Conservation (phyloP, 495 filamentous ascomycete species). For the Penicillium tannophilum region DNA sequence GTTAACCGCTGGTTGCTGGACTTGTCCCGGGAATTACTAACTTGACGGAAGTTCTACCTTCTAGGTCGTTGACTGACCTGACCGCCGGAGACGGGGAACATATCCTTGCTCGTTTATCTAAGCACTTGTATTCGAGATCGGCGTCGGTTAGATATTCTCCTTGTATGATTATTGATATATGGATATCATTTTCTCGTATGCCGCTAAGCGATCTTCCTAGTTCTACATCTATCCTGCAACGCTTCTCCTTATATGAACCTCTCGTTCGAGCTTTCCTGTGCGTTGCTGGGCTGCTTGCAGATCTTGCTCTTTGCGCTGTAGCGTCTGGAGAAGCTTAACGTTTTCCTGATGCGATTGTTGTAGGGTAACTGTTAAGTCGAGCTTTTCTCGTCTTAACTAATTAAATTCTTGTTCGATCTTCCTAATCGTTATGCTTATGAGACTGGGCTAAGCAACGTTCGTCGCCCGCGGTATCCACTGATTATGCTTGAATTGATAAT, state of each 20-base stretch:
- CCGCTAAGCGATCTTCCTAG: conserved; percentile 1
- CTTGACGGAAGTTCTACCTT: neutral
- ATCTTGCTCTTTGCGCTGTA: no score
- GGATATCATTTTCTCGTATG: neutral
- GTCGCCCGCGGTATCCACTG: conserved; percentile 1
- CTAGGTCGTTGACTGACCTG: neutral
- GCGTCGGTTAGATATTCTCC: neutral
- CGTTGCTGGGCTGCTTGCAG: no score
- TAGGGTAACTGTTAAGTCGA: neutral
- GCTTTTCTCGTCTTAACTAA: neutral
- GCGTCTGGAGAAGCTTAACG: no score
- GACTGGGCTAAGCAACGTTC: neutral
- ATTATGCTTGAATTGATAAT: neutral
- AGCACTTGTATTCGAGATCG: neutral
- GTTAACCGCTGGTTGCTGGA: neutral
- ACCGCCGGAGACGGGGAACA: neutral
- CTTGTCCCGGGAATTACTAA: conserved; percentile 1
- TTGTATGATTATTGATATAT: conserved; percentile 1
- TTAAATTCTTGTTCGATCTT: neutral
- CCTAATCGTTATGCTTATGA: neutral
- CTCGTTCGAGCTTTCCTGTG: no score
- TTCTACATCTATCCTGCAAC: neutral
- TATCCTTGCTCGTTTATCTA: neutral
- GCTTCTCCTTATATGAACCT: neutral
- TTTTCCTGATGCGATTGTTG: neutral